Evolutionary conservation across 2,329 filamentous ascomycete genomes (phyloP), one percentile per base, ranked within the genome.

Genomic region (Dothidotthia symphoricarpi): DNA sequence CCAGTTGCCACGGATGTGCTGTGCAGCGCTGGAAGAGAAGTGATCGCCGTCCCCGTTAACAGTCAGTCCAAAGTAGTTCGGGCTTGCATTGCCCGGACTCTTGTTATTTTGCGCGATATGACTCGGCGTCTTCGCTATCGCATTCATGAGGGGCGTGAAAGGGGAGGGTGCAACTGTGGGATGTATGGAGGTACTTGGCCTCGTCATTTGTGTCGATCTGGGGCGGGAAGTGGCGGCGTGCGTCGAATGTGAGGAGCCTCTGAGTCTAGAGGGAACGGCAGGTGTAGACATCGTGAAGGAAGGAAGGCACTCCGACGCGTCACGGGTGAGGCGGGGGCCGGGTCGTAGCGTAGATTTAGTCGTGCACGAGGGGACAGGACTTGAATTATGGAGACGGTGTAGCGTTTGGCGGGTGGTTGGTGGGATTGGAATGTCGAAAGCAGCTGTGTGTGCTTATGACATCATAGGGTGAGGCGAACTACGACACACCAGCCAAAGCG

Each of bases 11-110:
- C 80, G 80, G 1, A 82, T 75, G 45, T 85, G 73, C 24, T 75
- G 74, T 4, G 75, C 78, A 16, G 69, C 68, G 45, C 69, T 72
- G 3, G 83, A 84, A 36, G 83, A 82, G 45, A 82, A 76, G 16
- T 77, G 73, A 45, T 86, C 81, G 38, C 69, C 73, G 30, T 70
- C 67, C 14, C 79, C 64, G 41, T 88, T 82, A 46, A 87, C 70
- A 19, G 82, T 73, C 43, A 94, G 79, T 39, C 86, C 86, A 63
- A 95, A 95, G 67, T 95, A 95, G 63, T 90, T 94, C 10, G 88
- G 87, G 61, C 87, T 91, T 16, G 75, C 64, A 3, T 60, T 65
- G 28, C 55, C 53, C 3, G 58, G 53, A n/a, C 57, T 50, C 31
- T 64, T 61, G 26, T 43, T 41, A 39, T 45, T 55, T 11, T 55